Conservation (phyloP, 83 land plant species). For the Larix sibirica region DNA sequence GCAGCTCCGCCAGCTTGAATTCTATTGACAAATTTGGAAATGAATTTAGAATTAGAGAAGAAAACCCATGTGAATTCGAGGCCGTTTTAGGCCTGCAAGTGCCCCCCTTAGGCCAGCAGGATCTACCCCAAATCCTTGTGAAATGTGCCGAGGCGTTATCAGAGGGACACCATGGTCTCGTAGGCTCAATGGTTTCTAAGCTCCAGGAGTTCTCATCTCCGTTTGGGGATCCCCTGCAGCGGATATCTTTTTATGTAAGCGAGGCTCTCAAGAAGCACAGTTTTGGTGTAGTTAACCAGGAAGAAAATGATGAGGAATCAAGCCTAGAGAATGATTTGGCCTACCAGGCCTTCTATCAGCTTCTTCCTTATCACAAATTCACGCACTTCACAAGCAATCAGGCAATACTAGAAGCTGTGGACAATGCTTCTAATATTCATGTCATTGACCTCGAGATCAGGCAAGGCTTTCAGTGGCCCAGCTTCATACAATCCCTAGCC, state of each 20-base stretch:
- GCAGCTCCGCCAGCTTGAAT: slow-evolving; percentile 2
- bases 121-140: slow-evolving; percentile 15
- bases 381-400: slow-evolving; percentile 23
- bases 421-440: slow-evolving; percentile 9
- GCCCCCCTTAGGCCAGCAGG: slow-evolving; percentile 11
- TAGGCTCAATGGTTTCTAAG: background rate
- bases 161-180: background rate
- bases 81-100: slow-evolving; percentile 1
- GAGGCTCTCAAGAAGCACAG: slow-evolving; percentile 15
- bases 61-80: slow-evolving; percentile 13
- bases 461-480: slow-evolving; percentile 26
- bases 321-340: slow-evolving; percentile 1
- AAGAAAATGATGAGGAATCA: background rate
- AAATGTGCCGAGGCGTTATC: slow-evolving; percentile 15
- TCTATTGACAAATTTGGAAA: background rate
- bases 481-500: slow-evolving; percentile 19
- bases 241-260: slow-evolving; percentile 16
- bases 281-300: background rate
- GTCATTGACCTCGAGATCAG: slow-evolving; percentile 18
- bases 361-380: slow-evolving; percentile 21
- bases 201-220: slow-evolving; percentile 16
- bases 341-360: slow-evolving; percentile 17
- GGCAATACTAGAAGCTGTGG: slow-evolving; percentile 23
- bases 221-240: slow-evolving; percentile 14
- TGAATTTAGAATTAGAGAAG: background rate